Evolutionary conservation across 371 early-diverging fungal genomes (phyloP).

Genomic region (Mortierella sp.): DNA sequence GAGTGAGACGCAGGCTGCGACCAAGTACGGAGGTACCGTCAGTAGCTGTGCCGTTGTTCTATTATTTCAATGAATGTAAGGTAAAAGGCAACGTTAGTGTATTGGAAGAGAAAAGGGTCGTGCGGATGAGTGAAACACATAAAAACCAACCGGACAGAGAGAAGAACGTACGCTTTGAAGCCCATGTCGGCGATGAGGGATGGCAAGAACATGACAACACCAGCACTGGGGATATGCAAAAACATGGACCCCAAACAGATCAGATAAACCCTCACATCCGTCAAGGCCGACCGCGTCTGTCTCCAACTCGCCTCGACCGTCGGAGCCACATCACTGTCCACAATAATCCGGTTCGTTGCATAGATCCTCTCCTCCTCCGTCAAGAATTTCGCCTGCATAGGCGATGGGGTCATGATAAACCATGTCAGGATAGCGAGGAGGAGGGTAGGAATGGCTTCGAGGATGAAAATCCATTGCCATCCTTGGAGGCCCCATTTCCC

Average conservation of each 20-base stretch:
- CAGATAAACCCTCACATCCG: conserved; percentile 44
- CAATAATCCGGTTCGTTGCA: conserved; percentile 65
- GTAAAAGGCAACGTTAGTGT: not conserved
- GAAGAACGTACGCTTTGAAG: conserved; percentile 28
- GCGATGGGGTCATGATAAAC: conserved; percentile 70
- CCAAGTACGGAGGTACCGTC: conserved; percentile 35
- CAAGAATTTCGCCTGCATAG: conserved; percentile 65
- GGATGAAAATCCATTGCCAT: conserved; percentile 77
- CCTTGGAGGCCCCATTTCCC: conserved; percentile 61
- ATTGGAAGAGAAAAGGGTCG: not conserved
- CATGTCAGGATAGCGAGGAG: conserved; percentile 57
- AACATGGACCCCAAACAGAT: conserved; percentile 23
- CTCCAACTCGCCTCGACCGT: conserved; percentile 35
- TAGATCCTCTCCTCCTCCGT: conserved; percentile 64
- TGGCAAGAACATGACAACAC: conserved; percentile 38
- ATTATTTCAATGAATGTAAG: too few species aligned
- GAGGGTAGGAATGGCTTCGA: conserved; percentile 65
- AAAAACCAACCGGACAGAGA: not conserved
- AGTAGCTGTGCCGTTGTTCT: conserved; percentile 37
- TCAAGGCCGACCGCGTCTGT: conserved; percentile 60
- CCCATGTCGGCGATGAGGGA: conserved; percentile 43
- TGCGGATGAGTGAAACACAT: not conserved
- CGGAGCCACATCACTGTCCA: conserved; percentile 56
- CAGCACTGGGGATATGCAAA: conserved; percentile 11
- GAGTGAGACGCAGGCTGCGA: conserved; percentile 29